These are phyloP conservation scores for Allantophomopsis cytisporea DNA, from an alignment of 2,329 filamentous ascomycete genomes.

Conservation along the genomic window DNA sequence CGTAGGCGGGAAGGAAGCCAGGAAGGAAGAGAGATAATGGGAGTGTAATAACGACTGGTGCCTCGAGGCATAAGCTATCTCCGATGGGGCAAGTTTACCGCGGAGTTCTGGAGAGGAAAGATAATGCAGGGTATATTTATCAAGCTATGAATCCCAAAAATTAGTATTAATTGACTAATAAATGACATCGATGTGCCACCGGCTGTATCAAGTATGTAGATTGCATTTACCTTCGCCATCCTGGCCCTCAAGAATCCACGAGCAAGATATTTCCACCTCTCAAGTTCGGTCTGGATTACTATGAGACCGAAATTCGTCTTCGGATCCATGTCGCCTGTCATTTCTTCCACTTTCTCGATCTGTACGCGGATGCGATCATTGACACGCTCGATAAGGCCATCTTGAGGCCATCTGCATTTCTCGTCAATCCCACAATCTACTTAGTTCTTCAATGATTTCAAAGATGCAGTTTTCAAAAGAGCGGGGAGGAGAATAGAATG, in stretches of 20 bases:
- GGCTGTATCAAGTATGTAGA: background rate
- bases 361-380: conserved; percentile 58
- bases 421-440: conserved; percentile 2
- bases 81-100: conserved; percentile 57
- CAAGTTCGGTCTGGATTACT: conserved; percentile 90
- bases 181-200: background rate
- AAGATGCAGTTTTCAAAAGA: no score
- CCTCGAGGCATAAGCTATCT: conserved; percentile 69
- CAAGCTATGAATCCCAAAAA: conserved; percentile 38
- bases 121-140: conserved; percentile 64
- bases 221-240: conserved; percentile 60
- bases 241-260: conserved; percentile 70
- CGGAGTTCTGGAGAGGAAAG: conserved; percentile 41
- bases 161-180: no score
- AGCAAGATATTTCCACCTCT: conserved; percentile 84
- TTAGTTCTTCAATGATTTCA: no score
- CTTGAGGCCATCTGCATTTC: conserved; percentile 43
- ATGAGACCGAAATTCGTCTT: conserved; percentile 89
- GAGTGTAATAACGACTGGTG: conserved; percentile 75
- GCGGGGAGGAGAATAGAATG: no score
- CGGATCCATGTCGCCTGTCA: conserved; percentile 77
- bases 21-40: conserved; percentile 78
- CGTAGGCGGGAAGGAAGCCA: conserved; percentile 64
- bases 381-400: conserved; percentile 68
- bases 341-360: conserved; percentile 58